Evolutionary conservation across 2,329 filamentous ascomycete species (phyloP).

Genomic region (Sporothrix brasiliensis): DNA sequence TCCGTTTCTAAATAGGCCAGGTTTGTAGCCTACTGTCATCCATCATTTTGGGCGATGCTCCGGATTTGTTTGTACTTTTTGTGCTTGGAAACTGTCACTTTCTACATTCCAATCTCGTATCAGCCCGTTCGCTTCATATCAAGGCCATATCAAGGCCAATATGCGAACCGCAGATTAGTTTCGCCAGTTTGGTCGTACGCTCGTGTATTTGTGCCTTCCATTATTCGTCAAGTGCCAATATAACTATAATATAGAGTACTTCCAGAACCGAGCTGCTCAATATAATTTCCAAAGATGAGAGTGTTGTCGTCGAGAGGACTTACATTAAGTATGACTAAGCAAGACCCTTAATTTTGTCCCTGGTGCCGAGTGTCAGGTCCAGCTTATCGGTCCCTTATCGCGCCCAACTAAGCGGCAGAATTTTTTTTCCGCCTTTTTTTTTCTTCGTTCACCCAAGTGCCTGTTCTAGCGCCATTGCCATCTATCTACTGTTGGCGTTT

Average conservation of each 20-base stretch:
- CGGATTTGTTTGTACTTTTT: not conserved
- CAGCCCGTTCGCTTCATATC: no score
- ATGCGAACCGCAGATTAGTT: no score
- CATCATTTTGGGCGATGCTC: not conserved
- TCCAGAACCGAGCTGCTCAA: no score
- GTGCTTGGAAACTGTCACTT: not conserved
- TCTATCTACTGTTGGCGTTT: not conserved
- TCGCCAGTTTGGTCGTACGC: no score
- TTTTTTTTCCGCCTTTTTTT: slow-evolving; percentile 37
- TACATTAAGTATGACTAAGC: slow-evolving; percentile 4
- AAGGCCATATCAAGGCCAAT: no score
- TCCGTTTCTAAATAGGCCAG: not conserved
- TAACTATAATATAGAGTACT: no score
- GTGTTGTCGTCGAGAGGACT: not conserved
- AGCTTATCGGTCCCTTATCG: slow-evolving; percentile 28
- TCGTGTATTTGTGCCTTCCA: no score
- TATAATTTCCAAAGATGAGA: no score
- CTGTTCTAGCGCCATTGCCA: not conserved
- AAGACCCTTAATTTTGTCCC: not conserved
- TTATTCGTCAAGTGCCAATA: no score
- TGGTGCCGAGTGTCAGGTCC: not conserved
- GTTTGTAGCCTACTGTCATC: not conserved
- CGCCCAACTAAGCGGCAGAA: slow-evolving; percentile 33
- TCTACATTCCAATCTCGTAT: no score
- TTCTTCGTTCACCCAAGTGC: not conserved